A percentile compares a stretch with the other conserved stretches of the same genome.
Conservation (phyloP, 768 basidiomycete genomes). For the Collybia sordida region DNA sequence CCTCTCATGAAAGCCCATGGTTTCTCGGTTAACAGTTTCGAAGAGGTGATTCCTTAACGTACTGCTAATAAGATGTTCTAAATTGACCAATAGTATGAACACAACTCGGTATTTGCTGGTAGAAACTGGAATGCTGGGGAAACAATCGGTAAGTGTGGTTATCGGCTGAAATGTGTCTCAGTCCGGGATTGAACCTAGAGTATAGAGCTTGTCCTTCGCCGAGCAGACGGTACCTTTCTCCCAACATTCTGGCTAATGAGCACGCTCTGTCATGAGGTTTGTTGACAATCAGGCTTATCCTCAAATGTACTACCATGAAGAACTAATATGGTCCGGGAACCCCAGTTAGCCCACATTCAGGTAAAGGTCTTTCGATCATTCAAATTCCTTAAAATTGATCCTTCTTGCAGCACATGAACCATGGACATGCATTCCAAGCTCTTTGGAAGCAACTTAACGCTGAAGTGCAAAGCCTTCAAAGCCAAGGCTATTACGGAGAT, state of each 20-base stretch:
- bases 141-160: slow-evolving; percentile 54
- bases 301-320: not conserved
- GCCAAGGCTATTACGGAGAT: slow-evolving; percentile 80
- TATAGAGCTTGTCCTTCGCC: slow-evolving; percentile 75
- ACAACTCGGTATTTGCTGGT: slow-evolving; percentile 76
- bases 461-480: slow-evolving; percentile 72
- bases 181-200: not conserved
- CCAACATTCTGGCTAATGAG: slow-evolving; percentile 71
- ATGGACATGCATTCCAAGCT: slow-evolving; percentile 73
- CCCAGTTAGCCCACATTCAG: slow-evolving; percentile 81
- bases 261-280: slow-evolving; percentile 82
- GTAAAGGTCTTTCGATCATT: slow-evolving; percentile 26
- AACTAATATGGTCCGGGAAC: not conserved
- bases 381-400: not conserved
- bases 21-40: slow-evolving; percentile 73
- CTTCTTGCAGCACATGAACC: slow-evolving; percentile 69
- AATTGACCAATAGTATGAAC: slow-evolving; percentile 57
- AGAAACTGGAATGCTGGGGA: slow-evolving; percentile 87
- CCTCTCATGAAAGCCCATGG: slow-evolving; percentile 83
- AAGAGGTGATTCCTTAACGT: slow-evolving; percentile 57
- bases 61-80: not conserved
- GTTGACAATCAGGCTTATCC: slow-evolving; percentile 14
- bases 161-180: not conserved
- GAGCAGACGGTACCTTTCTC: slow-evolving; percentile 57
- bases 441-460: slow-evolving; percentile 65